Base-by-base conservation (phyloP, 331 rosid species). In the Pyrus hybrid region DNA sequence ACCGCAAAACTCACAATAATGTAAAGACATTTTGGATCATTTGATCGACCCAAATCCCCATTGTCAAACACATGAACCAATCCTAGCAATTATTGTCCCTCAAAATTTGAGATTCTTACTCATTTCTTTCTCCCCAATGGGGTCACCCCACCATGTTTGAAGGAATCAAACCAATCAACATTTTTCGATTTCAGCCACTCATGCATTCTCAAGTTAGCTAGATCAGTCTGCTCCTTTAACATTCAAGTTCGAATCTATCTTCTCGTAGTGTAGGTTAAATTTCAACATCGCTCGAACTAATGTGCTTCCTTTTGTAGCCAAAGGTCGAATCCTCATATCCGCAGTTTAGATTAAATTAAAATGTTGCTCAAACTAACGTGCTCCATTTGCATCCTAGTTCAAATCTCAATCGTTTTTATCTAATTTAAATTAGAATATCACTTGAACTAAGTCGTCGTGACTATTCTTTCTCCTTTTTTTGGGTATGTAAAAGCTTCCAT, bases 401-500 rank as follows among this genome's bases (percentile, higher is more conserved):
- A 6, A 7, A 51, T 51, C 2, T 2, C 0, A 0, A 51, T 51
- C 4, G 0, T 2, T 18, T 0, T 0, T 51, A 18, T 51, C 4
- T 7, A 17, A 18, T 0, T 51, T 51, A 51, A 51, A 51, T 51
- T 51, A 51, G 4, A 51, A 17, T 51, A 51, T 51, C 10, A 7
- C 0, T 51, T 2, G 0, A 51, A 76, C 85, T 62, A 80, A 85
- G 84, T 83, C 14, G 13, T 75, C 80, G 76, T 79, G 76, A 71
- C 76, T 12, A 63, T 80, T 79, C 81, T 80, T 81, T 83, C 83
- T 69, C 82, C 71, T 64, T 81, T 84, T 76, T 72, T 63, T 81
- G 80, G 76, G 75, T 18, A 78, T 35, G 87, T 75, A 70, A 77
- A 83, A 89, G 84, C 79, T 79, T 51, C 84, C 68, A 87, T 83